Percentiles rank a stretch among this genome's conserved stretches.
phyloP scores from a whole-genome alignment of 768 basidiomycete genomes.

The Boletus tomentosulus region DNA sequence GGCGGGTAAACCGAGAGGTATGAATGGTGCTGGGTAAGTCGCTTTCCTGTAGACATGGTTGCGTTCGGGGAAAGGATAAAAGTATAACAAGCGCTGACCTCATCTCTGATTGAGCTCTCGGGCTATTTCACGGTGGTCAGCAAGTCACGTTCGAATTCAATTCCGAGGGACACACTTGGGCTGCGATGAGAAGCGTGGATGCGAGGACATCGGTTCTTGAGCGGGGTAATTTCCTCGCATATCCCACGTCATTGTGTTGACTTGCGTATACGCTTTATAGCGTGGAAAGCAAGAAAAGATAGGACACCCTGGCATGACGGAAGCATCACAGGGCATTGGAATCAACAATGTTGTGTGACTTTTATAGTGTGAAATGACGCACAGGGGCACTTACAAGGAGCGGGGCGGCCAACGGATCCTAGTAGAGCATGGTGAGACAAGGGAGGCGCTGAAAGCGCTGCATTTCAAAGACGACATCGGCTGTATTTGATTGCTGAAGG shows the following conservation, averaged over 20 bases:
- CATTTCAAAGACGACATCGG: conserved; percentile 20
- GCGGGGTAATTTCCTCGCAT: conserved; percentile 12
- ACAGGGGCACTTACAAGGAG: conserved; percentile 15
- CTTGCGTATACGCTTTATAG: conserved; percentile 31
- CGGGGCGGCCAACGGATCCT: conserved; percentile 19
- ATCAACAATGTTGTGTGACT: neutral
- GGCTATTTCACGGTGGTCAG: conserved; percentile 11
- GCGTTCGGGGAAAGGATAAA: neutral
- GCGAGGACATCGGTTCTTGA: conserved; percentile 13
- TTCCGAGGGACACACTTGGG: conserved; percentile 14
- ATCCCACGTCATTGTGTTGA: conserved; percentile 31
- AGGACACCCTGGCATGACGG: conserved; percentile 30
- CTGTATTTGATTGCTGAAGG: conserved; percentile 25
- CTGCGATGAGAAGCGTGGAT: conserved; percentile 11
- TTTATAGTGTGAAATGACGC: conserved; percentile 24
- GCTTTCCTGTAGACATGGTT: conserved; percentile 15
- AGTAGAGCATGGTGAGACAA: conserved; percentile 22
- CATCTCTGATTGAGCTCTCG: conserved; percentile 9
- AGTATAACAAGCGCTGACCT: conserved; percentile 1
- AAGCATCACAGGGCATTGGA: conserved; percentile 8
- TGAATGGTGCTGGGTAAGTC: conserved; percentile 14
- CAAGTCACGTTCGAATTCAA: neutral
- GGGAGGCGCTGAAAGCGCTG: conserved; percentile 14
- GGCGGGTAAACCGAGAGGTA: conserved; percentile 17
- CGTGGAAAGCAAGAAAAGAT: conserved; percentile 29